A percentile compares a stretch with the other conserved stretches of the same genome.
phyloP scores from a whole-genome alignment of 208 protist species.

The Trypanosoma platydactyli region DNA sequence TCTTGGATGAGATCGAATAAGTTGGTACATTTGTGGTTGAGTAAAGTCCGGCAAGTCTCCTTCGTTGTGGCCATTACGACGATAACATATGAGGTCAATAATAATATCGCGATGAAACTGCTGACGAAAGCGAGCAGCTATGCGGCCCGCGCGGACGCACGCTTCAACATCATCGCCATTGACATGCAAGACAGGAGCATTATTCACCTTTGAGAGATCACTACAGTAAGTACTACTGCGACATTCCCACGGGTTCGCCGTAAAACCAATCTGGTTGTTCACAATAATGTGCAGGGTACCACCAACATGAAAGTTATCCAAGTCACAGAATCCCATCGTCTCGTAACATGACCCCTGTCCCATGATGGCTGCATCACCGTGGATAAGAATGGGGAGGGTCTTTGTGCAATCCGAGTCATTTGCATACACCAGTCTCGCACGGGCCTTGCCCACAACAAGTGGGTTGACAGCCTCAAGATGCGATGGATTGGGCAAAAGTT shows the following conservation, averaged over 20 bases:
- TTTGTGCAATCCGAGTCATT: conserved; percentile 72
- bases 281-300: conserved; percentile 98
- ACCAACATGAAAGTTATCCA: conserved; percentile 95
- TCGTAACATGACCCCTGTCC: conserved; percentile 98
- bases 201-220: conserved; percentile 95
- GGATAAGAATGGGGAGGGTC: conserved; percentile 92
- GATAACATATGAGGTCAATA: conserved; percentile 97
- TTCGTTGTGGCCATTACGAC: conserved; percentile 97
- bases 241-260: conserved; percentile 92
- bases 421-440: conserved; percentile 91
- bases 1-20: conserved; percentile 86
- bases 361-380: conserved; percentile 98
- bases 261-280: conserved; percentile 99
- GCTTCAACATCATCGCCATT: conserved; percentile 97
- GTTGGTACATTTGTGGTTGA: conserved; percentile 95
- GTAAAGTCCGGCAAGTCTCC: conserved; percentile 97
- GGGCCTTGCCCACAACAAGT: conserved; percentile 96
- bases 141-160: conserved; percentile 84
- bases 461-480: conserved; percentile 99
- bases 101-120: conserved; percentile 95
- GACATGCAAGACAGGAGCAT: conserved; percentile 97
- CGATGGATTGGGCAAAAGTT: conserved; percentile 97
- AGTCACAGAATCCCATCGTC: conserved; percentile 93
- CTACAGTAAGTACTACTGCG: conserved; percentile 96
- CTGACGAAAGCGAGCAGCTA: conserved; percentile 93